Evolutionary conservation across 768 basidiomycete genomes (phyloP), one percentile per base, ranked within the genome.

Genomic region (Podaxis carcinomalis): DNA sequence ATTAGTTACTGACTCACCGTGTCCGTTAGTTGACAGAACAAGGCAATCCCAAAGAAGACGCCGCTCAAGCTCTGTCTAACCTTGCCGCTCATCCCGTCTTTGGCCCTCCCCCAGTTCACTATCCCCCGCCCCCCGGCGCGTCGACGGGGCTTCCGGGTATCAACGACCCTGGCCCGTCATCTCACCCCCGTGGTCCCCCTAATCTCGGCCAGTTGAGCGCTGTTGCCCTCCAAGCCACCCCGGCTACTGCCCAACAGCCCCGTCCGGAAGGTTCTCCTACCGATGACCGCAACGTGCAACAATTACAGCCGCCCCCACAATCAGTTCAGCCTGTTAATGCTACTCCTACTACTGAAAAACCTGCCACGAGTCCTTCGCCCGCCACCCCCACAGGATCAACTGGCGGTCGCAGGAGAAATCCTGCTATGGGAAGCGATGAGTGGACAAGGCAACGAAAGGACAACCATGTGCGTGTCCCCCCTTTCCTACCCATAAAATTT

Each of bases 361-460:
- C 62, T 32, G 19, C 21, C 5, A 42, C 53, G 11, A 54, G 73
- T 19, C 55, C 72, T 13, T 56, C 75, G 5, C 52, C 77, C 11
- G 57, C 73, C 5, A 58, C 74, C 11, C 56, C 74, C 5, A 57
- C 74, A 5, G 56, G 71, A 6, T 50, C 70, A 13, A 69, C 71
- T 7, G 77, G 78, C 3, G 75, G 83, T 6, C 75, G 85, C n/a
- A 79, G 83, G n/a, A 77, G 85, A 37, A 80, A 76, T 46, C 80
- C 87, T 6, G 77, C 83, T 0, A 87, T 89, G 82, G 87, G 86
- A 0, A 83, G 82, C 47, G 89, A 90, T 56, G 90, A 92, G 68
- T 92, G 90, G 90, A 84, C 81, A 35, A 79, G 88, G 62, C 87
- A 89, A 67, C 78, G 90, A 63, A 92, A 92, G 68, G 90, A 92